Base-by-base conservation (phyloP, 2,329 filamentous ascomycete species). In the Trichophyton mentagrophytes region DNA sequence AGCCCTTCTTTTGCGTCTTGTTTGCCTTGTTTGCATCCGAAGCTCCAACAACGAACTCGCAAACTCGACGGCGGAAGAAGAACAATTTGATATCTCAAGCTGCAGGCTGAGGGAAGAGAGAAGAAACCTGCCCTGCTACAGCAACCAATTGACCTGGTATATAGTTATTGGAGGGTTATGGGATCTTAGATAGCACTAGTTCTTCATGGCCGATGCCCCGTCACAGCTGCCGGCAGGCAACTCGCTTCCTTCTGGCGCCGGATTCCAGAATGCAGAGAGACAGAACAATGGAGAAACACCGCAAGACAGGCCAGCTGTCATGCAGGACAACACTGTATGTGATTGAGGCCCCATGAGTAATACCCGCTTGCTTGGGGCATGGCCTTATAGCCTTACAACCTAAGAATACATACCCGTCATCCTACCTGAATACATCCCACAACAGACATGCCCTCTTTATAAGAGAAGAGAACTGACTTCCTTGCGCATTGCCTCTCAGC, bases 291-390 rank as follows among this genome's bases (percentile, higher is more conserved):
- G 36, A 58, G 56, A 58, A 42, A 36, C 56, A 25, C 30, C 42
- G 38, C 61, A 49, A 25, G 51, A 60, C 13, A 58, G 38, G 33
- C 40, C 60, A 25, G n/a, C 49, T 17, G 15, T 15, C 38, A 44
- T 60, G 59, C 61, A 63, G 59, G 61, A 61, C 46, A 63, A 60
- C 51, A 57, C 60, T 53, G 62, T 63, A 63, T 58, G 62, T 42
- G 17, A 51, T 55, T 55, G n/a, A 55, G 27, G n/a, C 17, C 11
- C 33, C 25, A 55, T 55, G 27, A 33, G 13, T 15, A 58, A 22
- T 42, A n/a, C 38, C n/a, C 13, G 22, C 42, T 20, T 8, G 11
- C n/a, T n/a, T 53, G 27, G 27, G n/a, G 11, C 11, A 25, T 15
- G 33, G 27, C 20, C 36, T 7, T 17, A 22, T 13, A 15, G 15